These are phyloP conservation scores for Trichoderma sp. DNA, from an alignment of 2,329 filamentous ascomycete genomes.

Conservation along the genomic window DNA sequence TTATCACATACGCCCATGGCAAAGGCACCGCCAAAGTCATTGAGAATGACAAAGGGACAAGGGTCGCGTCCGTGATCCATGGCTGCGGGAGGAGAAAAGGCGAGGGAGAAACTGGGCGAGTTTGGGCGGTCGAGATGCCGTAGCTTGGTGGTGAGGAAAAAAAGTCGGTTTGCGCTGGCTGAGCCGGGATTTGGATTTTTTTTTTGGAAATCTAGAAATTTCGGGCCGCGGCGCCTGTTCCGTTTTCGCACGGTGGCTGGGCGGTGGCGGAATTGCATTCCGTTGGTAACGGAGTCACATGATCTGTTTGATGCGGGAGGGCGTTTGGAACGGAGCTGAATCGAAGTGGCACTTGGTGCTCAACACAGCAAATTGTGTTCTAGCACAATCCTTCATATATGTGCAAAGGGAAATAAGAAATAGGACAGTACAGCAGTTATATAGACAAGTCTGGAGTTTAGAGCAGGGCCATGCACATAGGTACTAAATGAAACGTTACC, in stretches of 20 bases:
- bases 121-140: not conserved
- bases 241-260: slow-evolving; percentile 7
- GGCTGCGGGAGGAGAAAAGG: not conserved
- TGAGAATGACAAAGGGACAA: slow-evolving; percentile 93
- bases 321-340: not conserved
- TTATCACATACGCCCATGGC: slow-evolving; percentile 77
- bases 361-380: not conserved
- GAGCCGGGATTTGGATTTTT: not conserved
- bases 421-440: not conserved
- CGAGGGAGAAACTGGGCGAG: not conserved
- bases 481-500: too few relatives aligned
- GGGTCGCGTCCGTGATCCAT: slow-evolving; percentile 90
- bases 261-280: not conserved
- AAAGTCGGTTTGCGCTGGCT: slow-evolving; percentile 2
- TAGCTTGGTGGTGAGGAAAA: not conserved
- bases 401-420: not conserved
- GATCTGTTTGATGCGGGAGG: not conserved
- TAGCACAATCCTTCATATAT: not conserved
- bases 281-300: slow-evolving; percentile 12
- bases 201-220: slow-evolving; percentile 4
- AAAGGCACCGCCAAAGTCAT: slow-evolving; percentile 96
- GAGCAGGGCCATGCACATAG: not conserved
- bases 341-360: not conserved
- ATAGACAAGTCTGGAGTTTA: not conserved
- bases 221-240: slow-evolving; percentile 8